Percentiles rank a stretch among this genome's conserved stretches.
Conservation (phyloP, 208 protist genomes). For the Leishmania tropica region DNA sequence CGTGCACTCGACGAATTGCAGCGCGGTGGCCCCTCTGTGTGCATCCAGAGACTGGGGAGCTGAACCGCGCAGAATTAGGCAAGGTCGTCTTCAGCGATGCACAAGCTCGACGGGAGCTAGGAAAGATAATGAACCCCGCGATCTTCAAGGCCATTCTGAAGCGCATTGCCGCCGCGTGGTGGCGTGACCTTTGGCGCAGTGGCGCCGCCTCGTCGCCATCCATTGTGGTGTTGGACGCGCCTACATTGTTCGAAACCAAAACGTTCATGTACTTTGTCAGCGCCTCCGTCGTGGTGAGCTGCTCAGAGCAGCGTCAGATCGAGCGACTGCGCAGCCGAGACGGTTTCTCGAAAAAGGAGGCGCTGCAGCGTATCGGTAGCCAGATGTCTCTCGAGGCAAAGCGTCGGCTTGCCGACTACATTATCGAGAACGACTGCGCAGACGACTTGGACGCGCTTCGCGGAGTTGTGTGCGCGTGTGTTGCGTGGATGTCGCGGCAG, state of each 20-base stretch:
- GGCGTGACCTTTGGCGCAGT: constrained; percentile 37
- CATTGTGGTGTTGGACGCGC: constrained; percentile 87
- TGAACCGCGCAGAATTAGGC: constrained; percentile 72
- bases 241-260: constrained; percentile 87
- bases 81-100: constrained; percentile 77
- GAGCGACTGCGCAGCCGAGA: constrained; percentile 63
- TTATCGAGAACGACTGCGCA: constrained; percentile 75
- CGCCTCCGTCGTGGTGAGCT: constrained; percentile 65
- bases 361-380: constrained; percentile 58
- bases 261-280: constrained; percentile 81
- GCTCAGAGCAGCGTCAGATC: constrained; percentile 64
- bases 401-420: constrained; percentile 58
- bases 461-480: constrained; percentile 35
- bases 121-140: constrained; percentile 74
- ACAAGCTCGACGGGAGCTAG: constrained; percentile 54
- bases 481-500: constrained; percentile 72
- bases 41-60: constrained; percentile 51
- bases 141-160: constrained; percentile 76
- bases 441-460: constrained; percentile 38
- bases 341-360: constrained; percentile 44
- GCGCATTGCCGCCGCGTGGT: constrained; percentile 63
- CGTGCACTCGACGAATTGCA: constrained; percentile 69
- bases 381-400: constrained; percentile 86
- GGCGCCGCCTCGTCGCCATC: constrained; percentile 9
- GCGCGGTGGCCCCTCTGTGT: constrained; percentile 75